Percentiles rank a stretch among this genome's conserved stretches.
Conservation (phyloP, 306 rosid species). For the Clitoria ternatea region DNA sequence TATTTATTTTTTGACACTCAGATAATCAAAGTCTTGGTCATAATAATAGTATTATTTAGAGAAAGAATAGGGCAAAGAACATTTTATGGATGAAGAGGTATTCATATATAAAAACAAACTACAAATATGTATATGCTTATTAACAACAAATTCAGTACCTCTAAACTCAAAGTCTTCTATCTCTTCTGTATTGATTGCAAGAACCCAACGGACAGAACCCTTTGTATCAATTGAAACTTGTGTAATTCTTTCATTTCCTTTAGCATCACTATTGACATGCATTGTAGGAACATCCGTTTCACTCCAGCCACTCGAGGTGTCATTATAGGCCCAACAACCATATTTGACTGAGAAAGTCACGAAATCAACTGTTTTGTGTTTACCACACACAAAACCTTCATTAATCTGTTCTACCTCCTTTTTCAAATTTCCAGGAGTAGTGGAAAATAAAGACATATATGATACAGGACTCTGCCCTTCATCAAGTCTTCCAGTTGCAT, state of each 20-base stretch:
- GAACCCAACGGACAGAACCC: slow-evolving; percentile 83
- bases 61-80: background rate
- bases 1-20: background rate
- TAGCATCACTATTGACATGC: slow-evolving; percentile 37
- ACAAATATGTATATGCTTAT: background rate
- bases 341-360: slow-evolving; percentile 77
- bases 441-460: slow-evolving; percentile 72
- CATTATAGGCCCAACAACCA: slow-evolving; percentile 66
- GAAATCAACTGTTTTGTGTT: slow-evolving; percentile 64
- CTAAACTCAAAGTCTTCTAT: slow-evolving; percentile 61
- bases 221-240: slow-evolving; percentile 62
- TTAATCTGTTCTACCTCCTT: slow-evolving; percentile 65
- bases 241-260: slow-evolving; percentile 46
- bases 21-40: background rate
- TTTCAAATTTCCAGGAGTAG: slow-evolving; percentile 86
- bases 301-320: slow-evolving; percentile 56
- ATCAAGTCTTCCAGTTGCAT: slow-evolving; percentile 45
- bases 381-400: slow-evolving; percentile 76
- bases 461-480: slow-evolving; percentile 48
- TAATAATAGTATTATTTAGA: background rate
- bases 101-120: background rate
- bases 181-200: slow-evolving; percentile 72
- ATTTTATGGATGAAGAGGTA: background rate
- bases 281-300: slow-evolving; percentile 69
- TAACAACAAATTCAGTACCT: slow-evolving; percentile 41